Percentiles rank a stretch among this genome's conserved stretches.
These are phyloP conservation scores for Apiospora malaysiana DNA, from an alignment of 2,329 filamentous ascomycete genomes.

Conservation along the genomic window DNA sequence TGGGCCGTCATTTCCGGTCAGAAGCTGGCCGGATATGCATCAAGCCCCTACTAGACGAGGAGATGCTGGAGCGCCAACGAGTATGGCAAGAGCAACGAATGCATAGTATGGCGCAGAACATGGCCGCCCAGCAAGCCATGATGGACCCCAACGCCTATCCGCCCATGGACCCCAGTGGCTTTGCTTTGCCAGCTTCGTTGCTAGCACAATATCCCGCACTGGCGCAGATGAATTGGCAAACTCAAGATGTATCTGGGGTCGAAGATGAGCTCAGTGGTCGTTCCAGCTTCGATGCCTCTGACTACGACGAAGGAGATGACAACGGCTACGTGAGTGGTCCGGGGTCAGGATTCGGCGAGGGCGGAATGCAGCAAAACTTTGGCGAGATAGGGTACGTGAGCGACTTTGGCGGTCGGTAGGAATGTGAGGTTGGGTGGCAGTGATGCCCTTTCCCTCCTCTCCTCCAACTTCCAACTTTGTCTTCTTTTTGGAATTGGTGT, in stretches of 20 bases:
- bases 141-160: conserved; percentile 60
- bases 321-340: conserved; percentile 70
- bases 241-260: conserved; percentile 69
- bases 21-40: conserved; percentile 97
- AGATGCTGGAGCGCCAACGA: conserved; percentile 81
- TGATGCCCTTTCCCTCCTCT: no score
- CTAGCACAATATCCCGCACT: conserved; percentile 92
- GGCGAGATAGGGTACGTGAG: conserved; percentile 60
- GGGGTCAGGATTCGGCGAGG: conserved; percentile 64
- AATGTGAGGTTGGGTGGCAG: not conserved
- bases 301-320: conserved; percentile 77
- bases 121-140: conserved; percentile 52
- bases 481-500: not conserved
- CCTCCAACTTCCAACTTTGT: not conserved
- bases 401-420: conserved; percentile 55
- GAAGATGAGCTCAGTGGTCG: conserved; percentile 79
- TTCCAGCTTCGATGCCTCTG: conserved; percentile 82
- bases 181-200: conserved; percentile 82
- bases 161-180: conserved; percentile 66
- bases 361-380: conserved; percentile 60
- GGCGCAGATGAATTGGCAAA: conserved; percentile 85
- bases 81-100: conserved; percentile 75
- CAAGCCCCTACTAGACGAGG: conserved; percentile 94
- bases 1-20: conserved; percentile 92
- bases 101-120: conserved; percentile 62